Percentiles rank a stretch among this genome's conserved stretches.
phyloP scores from a whole-genome alignment of 139 green algal genomes.

The Micromonas commoda region DNA sequence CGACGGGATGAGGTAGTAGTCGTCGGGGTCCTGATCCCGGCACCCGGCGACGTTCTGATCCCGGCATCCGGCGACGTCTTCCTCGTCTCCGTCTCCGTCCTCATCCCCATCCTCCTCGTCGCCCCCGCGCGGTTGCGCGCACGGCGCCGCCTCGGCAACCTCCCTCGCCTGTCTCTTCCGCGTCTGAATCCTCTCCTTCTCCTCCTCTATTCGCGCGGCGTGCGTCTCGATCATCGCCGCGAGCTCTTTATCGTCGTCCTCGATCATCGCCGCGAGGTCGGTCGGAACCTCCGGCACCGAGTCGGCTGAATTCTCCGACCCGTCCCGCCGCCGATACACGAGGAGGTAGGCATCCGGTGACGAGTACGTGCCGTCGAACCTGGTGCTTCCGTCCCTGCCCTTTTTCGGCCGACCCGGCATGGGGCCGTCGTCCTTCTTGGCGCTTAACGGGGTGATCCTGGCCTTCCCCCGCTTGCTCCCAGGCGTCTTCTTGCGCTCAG shows the following conservation, averaged over 20 bases:
- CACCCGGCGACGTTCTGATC: background rate
- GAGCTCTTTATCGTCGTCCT: background rate
- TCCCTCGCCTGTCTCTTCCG: background rate
- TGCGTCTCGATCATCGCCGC: slow-evolving; percentile 4
- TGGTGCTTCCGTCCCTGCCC: background rate
- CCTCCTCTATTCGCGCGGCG: background rate
- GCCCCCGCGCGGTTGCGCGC: too few relatives aligned
- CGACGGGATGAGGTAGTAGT: background rate
- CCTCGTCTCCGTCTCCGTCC: background rate
- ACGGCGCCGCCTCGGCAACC: background rate
- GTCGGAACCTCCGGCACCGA: background rate
- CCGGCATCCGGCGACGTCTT: background rate
- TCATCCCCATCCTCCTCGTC: background rate
- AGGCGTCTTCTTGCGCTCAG: too few relatives aligned
- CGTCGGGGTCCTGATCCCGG: background rate
- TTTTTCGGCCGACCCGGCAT: background rate
- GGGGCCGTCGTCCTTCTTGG: background rate
- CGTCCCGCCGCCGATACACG: background rate
- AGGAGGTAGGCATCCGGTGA: background rate
- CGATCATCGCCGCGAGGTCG: background rate
- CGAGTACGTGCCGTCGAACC: background rate
- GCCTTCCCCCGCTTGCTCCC: too few relatives aligned
- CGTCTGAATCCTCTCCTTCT: background rate
- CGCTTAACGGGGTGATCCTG: background rate
- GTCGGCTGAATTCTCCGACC: background rate